Evolutionary conservation across 2,329 filamentous ascomycete genomes (phyloP), one percentile per base, ranked within the genome.

Genomic region (Fusarium transvaalense): DNA sequence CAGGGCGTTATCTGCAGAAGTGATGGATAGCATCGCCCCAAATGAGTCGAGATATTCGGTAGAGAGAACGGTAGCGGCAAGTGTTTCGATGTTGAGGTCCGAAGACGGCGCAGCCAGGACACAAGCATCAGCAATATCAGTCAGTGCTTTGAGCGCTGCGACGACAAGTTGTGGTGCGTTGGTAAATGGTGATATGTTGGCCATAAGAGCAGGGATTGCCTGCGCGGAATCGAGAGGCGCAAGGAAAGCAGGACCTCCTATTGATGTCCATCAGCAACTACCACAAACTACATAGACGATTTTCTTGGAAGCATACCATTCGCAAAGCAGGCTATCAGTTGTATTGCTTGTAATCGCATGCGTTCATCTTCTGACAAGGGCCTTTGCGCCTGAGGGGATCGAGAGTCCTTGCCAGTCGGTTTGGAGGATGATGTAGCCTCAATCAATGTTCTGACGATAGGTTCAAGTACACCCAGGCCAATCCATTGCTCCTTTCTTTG

Each of bases 401-500:
- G 75, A 43, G 75, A 64, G 64, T 82, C 82, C 66, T 83, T 83
- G 48, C 80, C 80, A 60, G 78, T 80, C 41, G 71, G 67, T 52
- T 78, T 81, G 25, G 74, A 61, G 10, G 77, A 68, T 7, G 79
- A 73, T 25, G 74, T 74, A 51, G 73, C 74, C 15, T 76, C 69
- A 47, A 77, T 78, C 76, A 86, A 82, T 65, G 82, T 83, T 71
- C 76, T 80, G 74, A 83, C 84, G 56, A 85, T 82, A 34, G 86
- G 85, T 54, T 88, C 85, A 46, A 96, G 79, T 29, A 92, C 83
- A 19, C 94, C 94, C 56, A 88, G 82, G 60, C 83, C 84, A 39
- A 97, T 85, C 83, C 91, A 94, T 58, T 88, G 80, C 79, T 95
- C 91, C 80, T 99, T 99, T 78, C 91, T 90, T 78, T 95, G 90